Conservation (phyloP, 768 basidiomycete species). For the Lactarius sanguifluus region DNA sequence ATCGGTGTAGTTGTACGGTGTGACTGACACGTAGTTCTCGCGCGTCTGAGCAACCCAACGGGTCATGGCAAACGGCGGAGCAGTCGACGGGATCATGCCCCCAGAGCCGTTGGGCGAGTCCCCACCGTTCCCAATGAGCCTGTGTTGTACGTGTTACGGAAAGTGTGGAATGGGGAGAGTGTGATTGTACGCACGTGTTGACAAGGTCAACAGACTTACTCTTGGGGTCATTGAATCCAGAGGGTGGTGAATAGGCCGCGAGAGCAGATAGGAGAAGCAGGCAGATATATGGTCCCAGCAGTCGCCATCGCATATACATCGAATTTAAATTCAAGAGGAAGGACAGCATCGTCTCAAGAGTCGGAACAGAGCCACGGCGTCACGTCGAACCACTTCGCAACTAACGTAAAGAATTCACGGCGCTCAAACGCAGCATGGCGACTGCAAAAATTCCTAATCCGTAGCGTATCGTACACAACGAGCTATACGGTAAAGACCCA, state of each 20-base stretch:
- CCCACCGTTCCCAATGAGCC: constrained; percentile 71
- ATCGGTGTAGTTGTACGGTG: constrained; percentile 68
- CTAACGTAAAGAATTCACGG: not conserved
- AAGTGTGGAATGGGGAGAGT: not conserved
- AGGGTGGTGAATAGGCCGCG: constrained; percentile 17
- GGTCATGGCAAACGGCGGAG: constrained; percentile 83
- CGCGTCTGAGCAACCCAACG: constrained; percentile 83
- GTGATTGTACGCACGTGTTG: constrained; percentile 42
- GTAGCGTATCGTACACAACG: not conserved
- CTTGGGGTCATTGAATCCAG: constrained; percentile 32
- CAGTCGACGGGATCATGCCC: constrained; percentile 76
- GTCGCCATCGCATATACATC: constrained; percentile 34
- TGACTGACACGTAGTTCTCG: constrained; percentile 70
- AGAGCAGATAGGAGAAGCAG: constrained; percentile 14
- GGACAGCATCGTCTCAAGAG: not conserved
- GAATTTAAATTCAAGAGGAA: not conserved
- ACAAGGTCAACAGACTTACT: constrained; percentile 47
- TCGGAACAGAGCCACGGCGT: not conserved
- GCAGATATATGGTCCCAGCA: constrained; percentile 9
- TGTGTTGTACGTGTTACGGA: constrained; percentile 26
- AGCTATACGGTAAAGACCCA: not conserved
- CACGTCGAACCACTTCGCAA: not conserved
- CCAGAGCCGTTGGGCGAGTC: constrained; percentile 68
- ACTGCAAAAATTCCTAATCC: no score
- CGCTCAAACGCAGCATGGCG: no score